A percentile compares a stretch with the other conserved stretches of the same genome.
Evolutionary conservation across 1,139 yeast genomes (phyloP).

Genomic region (Candida sp.): DNA sequence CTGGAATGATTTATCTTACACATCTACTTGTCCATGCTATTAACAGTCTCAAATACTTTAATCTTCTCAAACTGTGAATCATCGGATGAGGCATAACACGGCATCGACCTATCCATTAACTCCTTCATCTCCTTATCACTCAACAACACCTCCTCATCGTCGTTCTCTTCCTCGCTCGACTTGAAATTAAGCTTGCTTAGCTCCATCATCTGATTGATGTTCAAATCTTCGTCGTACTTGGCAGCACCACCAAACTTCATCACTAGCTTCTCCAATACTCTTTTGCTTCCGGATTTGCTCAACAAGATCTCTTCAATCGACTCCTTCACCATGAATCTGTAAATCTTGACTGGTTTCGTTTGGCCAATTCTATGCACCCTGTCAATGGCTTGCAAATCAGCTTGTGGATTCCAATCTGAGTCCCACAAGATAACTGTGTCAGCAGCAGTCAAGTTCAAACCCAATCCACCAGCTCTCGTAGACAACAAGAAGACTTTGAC

Average conservation of each 20-base stretch:
- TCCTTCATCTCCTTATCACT: slow-evolving; percentile 50
- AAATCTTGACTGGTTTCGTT: slow-evolving; percentile 77
- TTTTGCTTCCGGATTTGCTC: slow-evolving; percentile 76
- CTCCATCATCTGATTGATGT: slow-evolving; percentile 34
- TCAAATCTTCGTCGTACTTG: slow-evolving; percentile 18
- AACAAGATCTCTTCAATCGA: slow-evolving; percentile 86
- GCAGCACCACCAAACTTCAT: slow-evolving; percentile 74
- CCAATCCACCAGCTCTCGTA: slow-evolving; percentile 95
- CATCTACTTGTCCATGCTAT: slow-evolving; percentile 32
- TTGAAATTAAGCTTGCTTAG: slow-evolving; percentile 27
- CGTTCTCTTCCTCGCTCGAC: slow-evolving; percentile 9
- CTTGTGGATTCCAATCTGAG: slow-evolving; percentile 98
- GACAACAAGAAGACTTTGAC: slow-evolving; percentile 69
- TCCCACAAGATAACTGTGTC: slow-evolving; percentile 92
- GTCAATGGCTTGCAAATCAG: slow-evolving; percentile 96
- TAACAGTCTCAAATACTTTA: slow-evolving; percentile 56
- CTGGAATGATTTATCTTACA: not conserved
- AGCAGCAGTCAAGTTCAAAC: slow-evolving; percentile 84
- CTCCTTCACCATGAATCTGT: slow-evolving; percentile 73
- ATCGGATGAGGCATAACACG: slow-evolving; percentile 40
- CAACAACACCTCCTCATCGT: slow-evolving; percentile 17
- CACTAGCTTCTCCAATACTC: slow-evolving; percentile 80
- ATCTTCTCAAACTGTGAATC: slow-evolving; percentile 41
- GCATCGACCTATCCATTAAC: slow-evolving; percentile 55
- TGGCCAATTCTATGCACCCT: slow-evolving; percentile 96